A percentile compares a stretch with the other conserved stretches of the same genome.
These are phyloP conservation scores for Ogataea naganishii DNA, from an alignment of 805 yeast species.

Conservation along the genomic window DNA sequence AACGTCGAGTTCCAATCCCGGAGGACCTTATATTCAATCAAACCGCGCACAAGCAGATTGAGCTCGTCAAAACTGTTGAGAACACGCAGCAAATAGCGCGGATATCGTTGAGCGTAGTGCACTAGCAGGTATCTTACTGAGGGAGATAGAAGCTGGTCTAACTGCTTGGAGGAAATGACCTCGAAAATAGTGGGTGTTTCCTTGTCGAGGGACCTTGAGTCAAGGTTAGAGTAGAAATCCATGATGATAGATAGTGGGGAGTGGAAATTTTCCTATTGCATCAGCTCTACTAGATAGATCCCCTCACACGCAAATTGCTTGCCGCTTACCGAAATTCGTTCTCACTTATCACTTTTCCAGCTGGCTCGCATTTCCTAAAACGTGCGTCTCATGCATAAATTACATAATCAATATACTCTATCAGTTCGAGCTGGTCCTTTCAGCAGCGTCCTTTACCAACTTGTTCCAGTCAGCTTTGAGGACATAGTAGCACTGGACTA, in stretches of 20 bases:
- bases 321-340: too few species aligned
- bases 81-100: constrained; percentile 52
- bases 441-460: too few species aligned
- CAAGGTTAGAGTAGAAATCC: constrained; percentile 77
- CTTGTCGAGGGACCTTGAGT: constrained; percentile 66
- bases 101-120: constrained; percentile 73
- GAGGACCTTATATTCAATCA: constrained; percentile 65
- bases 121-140: constrained; percentile 73
- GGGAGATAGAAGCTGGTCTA: constrained; percentile 71
- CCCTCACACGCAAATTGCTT: too few species aligned
- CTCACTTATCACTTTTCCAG: too few species aligned
- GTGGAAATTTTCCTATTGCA: too few species aligned
- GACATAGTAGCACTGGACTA: constrained; percentile 29
- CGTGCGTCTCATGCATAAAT: too few species aligned
- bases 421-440: too few species aligned
- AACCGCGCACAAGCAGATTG: constrained; percentile 48
- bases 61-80: constrained; percentile 74
- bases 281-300: too few species aligned
- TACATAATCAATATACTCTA: too few species aligned
- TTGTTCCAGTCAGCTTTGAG: constrained; percentile 22
- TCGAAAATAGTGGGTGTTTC: constrained; percentile 85
- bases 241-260: constrained; percentile 21
- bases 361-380: too few species aligned
- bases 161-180: constrained; percentile 71
- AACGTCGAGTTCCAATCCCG: constrained; percentile 75